Conservation (phyloP, 306 rosid species). For the Cotoneaster glaucophyllus region DNA sequence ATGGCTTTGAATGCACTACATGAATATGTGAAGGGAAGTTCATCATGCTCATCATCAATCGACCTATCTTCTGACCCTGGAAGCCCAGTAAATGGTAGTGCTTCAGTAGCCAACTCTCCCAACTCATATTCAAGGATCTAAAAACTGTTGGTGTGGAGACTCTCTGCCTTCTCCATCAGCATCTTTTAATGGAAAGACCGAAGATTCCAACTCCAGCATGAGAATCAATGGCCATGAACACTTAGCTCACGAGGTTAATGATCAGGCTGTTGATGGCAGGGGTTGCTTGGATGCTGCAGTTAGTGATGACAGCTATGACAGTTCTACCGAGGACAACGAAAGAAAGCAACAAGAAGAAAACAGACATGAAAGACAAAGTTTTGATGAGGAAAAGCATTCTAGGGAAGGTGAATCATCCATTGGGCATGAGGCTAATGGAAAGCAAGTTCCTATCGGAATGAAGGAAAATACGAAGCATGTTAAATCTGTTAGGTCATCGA, state of each 20-base stretch:
- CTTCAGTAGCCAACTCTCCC: constrained; percentile 33
- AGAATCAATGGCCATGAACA: constrained; percentile 29
- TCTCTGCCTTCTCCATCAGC: constrained; percentile 44
- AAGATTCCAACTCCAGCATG: constrained; percentile 28
- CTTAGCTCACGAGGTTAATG: constrained; percentile 28
- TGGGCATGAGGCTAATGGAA: constrained; percentile 24
- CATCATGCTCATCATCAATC: constrained; percentile 45
- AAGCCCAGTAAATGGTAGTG: too few species aligned
- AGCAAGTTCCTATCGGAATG: constrained; percentile 23
- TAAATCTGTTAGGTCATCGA: constrained; percentile 78
- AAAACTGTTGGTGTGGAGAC: constrained; percentile 28
- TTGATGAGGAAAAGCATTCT: constrained; percentile 26
- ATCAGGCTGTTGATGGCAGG: constrained; percentile 16
- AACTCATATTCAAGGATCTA: constrained; percentile 26
- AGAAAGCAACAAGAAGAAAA: constrained; percentile 18
- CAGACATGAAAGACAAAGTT: constrained; percentile 16
- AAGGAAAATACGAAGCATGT: constrained; percentile 46
- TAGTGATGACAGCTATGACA: constrained; percentile 17
- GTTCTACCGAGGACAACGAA: constrained; percentile 29
- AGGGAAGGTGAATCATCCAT: constrained; percentile 34
- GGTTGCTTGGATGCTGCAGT: constrained; percentile 23
- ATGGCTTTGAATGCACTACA: constrained; percentile 25
- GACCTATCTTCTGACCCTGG: constrained; percentile 55
- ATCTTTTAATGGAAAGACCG: constrained; percentile 24
- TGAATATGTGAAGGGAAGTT: constrained; percentile 38